Conservation (phyloP, 2,329 filamentous ascomycete species). For the Dactylellina cionopaga region DNA sequence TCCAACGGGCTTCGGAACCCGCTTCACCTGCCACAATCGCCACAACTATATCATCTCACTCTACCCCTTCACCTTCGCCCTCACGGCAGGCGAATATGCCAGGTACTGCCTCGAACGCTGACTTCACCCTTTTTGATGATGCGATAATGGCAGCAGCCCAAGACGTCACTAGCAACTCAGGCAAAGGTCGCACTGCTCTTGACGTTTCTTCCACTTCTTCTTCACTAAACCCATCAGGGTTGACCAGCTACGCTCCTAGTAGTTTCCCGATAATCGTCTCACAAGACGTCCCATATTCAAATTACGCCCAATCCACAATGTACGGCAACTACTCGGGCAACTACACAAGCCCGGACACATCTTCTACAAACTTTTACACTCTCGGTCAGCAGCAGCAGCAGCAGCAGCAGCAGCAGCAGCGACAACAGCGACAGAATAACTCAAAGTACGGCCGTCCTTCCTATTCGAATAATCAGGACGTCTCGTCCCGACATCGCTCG, state of each 20-base stretch:
- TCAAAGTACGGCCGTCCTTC: slow-evolving; percentile 48
- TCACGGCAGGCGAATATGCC: slow-evolving; percentile 55
- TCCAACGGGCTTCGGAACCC: slow-evolving; percentile 55
- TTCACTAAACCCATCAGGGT: slow-evolving; percentile 25
- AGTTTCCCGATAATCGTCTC: slow-evolving; percentile 44
- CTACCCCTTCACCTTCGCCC: slow-evolving; percentile 56
- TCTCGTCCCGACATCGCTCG: slow-evolving; percentile 30
- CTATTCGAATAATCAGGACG: slow-evolving; percentile 31
- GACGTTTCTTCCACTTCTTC: slow-evolving; percentile 8
- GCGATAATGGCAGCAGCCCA: slow-evolving; percentile 41
- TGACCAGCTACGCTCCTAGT: slow-evolving; percentile 36
- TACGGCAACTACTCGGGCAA: slow-evolving; percentile 39
- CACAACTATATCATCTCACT: slow-evolving; percentile 56
- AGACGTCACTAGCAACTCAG: slow-evolving; percentile 8
- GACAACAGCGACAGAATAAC: slow-evolving; percentile 44
- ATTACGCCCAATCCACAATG: slow-evolving; percentile 42
- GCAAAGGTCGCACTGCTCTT: slow-evolving; percentile 18
- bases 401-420: slow-evolving; percentile 44
- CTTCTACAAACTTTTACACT: slow-evolving; percentile 30
- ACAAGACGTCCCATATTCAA: slow-evolving; percentile 44
- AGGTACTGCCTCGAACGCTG: slow-evolving; percentile 51
- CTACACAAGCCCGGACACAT: slow-evolving; percentile 18
- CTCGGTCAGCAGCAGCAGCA: slow-evolving; percentile 36
- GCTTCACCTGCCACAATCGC: slow-evolving; percentile 55
- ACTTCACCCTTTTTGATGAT: slow-evolving; percentile 56